A percentile compares a stretch with the other conserved stretches of the same genome.
phyloP scores from a whole-genome alignment of 1,139 yeast species.

The Nakaseomyces nivariensis region DNA sequence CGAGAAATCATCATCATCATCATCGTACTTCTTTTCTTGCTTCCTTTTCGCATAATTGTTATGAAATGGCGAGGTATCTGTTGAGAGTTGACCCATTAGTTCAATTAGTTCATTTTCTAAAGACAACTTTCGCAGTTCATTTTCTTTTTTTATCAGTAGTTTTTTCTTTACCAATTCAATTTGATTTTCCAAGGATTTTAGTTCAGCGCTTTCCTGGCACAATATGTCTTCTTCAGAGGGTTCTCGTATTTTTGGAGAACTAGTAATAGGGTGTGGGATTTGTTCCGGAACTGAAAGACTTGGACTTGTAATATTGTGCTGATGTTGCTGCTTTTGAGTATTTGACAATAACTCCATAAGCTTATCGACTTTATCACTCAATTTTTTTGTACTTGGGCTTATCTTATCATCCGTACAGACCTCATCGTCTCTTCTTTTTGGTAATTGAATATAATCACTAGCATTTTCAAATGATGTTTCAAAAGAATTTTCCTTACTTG shows the following conservation, averaged over 20 bases:
- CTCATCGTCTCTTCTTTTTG: constrained; percentile 6
- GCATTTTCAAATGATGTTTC: constrained; percentile 5
- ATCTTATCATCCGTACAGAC: neutral
- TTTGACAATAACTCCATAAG: constrained; percentile 4
- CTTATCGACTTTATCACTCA: constrained; percentile 4
- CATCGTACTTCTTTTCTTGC: neutral
- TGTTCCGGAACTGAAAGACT: neutral
- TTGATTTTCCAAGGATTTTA: constrained; percentile 23
- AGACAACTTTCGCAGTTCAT: constrained; percentile 26
- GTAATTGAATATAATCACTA: constrained; percentile 10
- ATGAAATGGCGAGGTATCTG: constrained; percentile 1
- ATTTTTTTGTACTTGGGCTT: neutral
- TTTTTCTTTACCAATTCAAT: constrained; percentile 22
- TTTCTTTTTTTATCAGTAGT: constrained; percentile 22
- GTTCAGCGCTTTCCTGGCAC: constrained; percentile 24
- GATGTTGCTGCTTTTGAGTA: neutral
- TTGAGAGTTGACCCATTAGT: constrained; percentile 9
- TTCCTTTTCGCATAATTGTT: neutral
- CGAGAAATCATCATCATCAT: neutral
- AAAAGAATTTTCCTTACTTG: neutral
- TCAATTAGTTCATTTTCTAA: constrained; percentile 23
- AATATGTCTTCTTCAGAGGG: constrained; percentile 26
- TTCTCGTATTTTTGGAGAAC: constrained; percentile 1
- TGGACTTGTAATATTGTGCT: neutral
- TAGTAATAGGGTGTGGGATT: neutral